These are phyloP conservation scores for Boletus edulis DNA, from an alignment of 768 basidiomycete genomes.

Conservation along the genomic window DNA sequence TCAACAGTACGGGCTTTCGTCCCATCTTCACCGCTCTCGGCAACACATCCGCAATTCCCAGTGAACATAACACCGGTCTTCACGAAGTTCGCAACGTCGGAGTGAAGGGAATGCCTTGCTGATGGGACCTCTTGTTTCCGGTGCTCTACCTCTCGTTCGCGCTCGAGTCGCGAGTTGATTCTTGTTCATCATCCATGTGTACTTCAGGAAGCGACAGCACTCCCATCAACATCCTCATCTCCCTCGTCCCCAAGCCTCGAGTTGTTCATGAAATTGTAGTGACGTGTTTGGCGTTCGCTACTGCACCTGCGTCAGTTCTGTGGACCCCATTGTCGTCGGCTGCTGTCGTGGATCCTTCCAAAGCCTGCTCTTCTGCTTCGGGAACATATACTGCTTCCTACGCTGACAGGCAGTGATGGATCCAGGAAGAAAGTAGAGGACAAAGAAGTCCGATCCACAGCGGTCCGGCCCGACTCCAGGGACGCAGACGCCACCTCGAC, in stretches of 20 bases:
- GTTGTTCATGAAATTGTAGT: constrained; percentile 84
- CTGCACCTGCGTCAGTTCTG: constrained; percentile 19
- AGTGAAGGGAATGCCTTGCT: too few species aligned
- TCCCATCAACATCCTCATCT: constrained; percentile 52
- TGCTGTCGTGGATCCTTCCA: constrained; percentile 19
- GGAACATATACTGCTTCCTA: constrained; percentile 41
- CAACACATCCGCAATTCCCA: too few species aligned
- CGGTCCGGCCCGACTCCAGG: neutral
- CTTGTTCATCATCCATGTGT: too few species aligned
- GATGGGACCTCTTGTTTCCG: too few species aligned
- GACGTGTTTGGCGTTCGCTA: constrained; percentile 87
- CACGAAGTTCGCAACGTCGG: too few species aligned
- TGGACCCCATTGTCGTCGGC: constrained; percentile 19
- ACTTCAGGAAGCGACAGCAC: too few species aligned
- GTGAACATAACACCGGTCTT: too few species aligned
- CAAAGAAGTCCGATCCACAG: constrained; percentile 4
- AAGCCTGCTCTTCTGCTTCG: constrained; percentile 60
- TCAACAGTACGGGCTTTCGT: too few species aligned
- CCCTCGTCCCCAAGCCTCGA: constrained; percentile 82
- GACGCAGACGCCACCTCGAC: constrained; percentile 39
- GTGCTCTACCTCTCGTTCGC: too few species aligned
- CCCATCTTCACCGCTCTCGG: too few species aligned
- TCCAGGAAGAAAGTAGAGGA: constrained; percentile 18
- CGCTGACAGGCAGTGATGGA: constrained; percentile 35
- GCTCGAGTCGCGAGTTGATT: too few species aligned